Percentiles rank a stretch among this genome's conserved stretches.
phyloP scores from a whole-genome alignment of 495 filamentous ascomycete genomes.

The Gamarada debralockiae region DNA sequence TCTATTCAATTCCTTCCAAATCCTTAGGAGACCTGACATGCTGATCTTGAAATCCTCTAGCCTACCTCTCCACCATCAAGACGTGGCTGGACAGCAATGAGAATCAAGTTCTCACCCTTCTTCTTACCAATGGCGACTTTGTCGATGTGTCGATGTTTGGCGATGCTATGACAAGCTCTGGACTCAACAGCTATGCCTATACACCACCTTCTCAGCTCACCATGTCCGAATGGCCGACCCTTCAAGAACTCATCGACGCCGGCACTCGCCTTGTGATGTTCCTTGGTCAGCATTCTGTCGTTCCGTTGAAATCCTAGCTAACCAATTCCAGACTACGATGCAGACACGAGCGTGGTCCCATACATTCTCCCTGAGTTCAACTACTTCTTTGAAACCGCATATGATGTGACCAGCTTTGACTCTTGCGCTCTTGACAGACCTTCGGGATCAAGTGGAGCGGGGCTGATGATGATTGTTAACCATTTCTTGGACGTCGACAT shows the following conservation, averaged over 20 bases:
- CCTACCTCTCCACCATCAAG: slow-evolving; percentile 62
- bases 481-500: slow-evolving; percentile 85
- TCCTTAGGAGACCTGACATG: too few relatives aligned
- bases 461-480: slow-evolving; percentile 83
- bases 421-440: slow-evolving; percentile 66
- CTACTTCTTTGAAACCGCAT: slow-evolving; percentile 75
- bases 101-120: slow-evolving; percentile 85
- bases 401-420: slow-evolving; percentile 64
- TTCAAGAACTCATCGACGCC: slow-evolving; percentile 71
- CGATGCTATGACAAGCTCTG: slow-evolving; percentile 58
- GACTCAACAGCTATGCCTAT: slow-evolving; percentile 67
- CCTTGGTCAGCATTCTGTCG: slow-evolving; percentile 23
- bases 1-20: too few relatives aligned
- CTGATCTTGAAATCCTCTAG: neutral
- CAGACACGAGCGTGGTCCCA: slow-evolving; percentile 70
- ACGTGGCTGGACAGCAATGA: slow-evolving; percentile 73
- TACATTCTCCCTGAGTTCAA: slow-evolving; percentile 73
- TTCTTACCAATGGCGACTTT: slow-evolving; percentile 81
- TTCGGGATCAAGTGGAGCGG: slow-evolving; percentile 48
- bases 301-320: neutral
- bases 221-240: slow-evolving; percentile 77
- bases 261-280: slow-evolving; percentile 50
- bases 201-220: slow-evolving; percentile 65
- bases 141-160: slow-evolving; percentile 56
- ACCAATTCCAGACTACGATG: slow-evolving; percentile 66